Base-by-base conservation (phyloP, 176 grass and related monocot genomes). In the Ensete ventricosum region DNA sequence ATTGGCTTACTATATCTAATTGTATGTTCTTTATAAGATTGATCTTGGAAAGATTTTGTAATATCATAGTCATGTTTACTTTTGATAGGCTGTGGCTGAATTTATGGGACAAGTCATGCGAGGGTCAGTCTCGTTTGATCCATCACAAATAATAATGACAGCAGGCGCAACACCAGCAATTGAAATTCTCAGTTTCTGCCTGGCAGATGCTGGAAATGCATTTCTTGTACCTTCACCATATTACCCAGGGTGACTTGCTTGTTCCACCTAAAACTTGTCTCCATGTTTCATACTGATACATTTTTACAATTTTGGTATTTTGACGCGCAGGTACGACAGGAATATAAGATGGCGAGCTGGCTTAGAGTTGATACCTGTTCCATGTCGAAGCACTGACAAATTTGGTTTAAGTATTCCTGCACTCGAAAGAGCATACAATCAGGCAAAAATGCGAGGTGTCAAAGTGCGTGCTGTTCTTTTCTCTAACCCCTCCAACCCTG, bases 351-450 rank as follows among this genome's bases (percentile, higher is more conserved):
- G 82, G 84, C 84, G 90, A 79, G 87, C 86, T 67, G 84, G 95
- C 3, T 43, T 99, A 87, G 95, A 99, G 76, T 82, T 99, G 73
- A 88, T 99, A 83, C 90, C 95, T 49, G 84, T 94, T 80, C 95
- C 95, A 80, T 99, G 95, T 62, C 90, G 91, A 69, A 91, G 95
- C 78, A 99, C 88, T 1, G 88, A 94, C 57, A 94, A 99, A 78
- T 99, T 91, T 12, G 89, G 55, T 64, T 77, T 99, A 79, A 94
- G 84, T 66, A 86, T 91, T 71, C 71, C 82, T 74, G 74, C 84
- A 80, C 84, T 99, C 51, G 86, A 94, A 62, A 91, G 89, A 87
- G 84, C 95, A 52, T 99, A 91, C 81, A 89, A 86, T 50, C 88
- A 94, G 73, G 88, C 88, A 50, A 94, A 99, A 80, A 94, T 91